Evolutionary conservation across 208 protist species (phyloP), one percentile per base, ranked within the genome.

Genomic region (Trypanosoma boissoni): DNA sequence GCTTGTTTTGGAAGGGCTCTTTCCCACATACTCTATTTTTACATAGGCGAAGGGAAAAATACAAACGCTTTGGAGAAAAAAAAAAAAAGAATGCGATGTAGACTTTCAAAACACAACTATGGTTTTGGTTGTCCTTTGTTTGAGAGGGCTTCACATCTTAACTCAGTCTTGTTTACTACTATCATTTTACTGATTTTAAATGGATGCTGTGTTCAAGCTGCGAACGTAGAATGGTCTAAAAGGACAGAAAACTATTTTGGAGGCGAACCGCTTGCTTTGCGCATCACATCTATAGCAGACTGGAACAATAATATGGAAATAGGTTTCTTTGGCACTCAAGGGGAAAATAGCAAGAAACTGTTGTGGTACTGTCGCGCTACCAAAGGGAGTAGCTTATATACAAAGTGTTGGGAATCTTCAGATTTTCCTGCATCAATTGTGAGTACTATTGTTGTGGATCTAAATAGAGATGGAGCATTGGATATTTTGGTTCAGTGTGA

Each of bases 401-500:
- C 3, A 24, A 24, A 53, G 6, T 67, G 61, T 32, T 67, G 61
- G 61, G 28, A 43, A 12, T 67, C 61, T 12, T 5, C 42, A 0
- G 52, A 58, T 1, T 67, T 67, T 27, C 39, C 41, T 3, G 31
- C 20, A 18, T 21, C 32, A 28, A 72, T 89, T 56, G 75, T 89
- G 10, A 80, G 82, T 39, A 74, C 75, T 3, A 29, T 79, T 18
- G 62, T 60, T 36, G 82, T 61, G 5, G 82, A 89, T 49, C 28
- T 80, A 20, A 50, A 76, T 0, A 57, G 64, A 3, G 46, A 55
- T 28, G 82, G 82, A 3, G 51, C 58, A 28, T 41, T 81, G 0
- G 78, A 83, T 43, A 37, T 84, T 26, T 10, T 84, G 3, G 42
- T 86, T 23, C 78, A 86, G 51, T 62, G 57, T 18, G 68, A 64